Conservation (phyloP, 2,329 filamentous ascomycete genomes). For the Clarireedia monteithiana region DNA sequence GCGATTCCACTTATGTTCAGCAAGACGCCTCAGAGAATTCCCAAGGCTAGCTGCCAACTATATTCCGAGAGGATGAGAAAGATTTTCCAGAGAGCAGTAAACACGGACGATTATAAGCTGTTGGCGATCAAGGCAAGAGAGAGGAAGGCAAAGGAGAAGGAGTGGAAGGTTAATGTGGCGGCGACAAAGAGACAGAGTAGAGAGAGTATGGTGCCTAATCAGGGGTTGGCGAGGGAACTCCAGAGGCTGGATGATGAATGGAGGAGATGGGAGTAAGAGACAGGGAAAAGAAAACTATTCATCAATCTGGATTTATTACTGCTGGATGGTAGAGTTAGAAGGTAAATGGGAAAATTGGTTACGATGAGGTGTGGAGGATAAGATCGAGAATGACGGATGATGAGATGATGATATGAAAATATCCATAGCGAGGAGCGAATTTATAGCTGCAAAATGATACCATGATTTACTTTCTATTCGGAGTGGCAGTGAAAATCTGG, state of each 20-base stretch:
- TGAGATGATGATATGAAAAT: too few species aligned
- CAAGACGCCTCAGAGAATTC: constrained; percentile 47
- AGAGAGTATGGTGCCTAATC: constrained; percentile 7
- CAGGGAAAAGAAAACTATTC: neutral
- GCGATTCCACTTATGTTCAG: constrained; percentile 60
- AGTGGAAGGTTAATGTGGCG: constrained; percentile 18
- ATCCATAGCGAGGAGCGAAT: neutral
- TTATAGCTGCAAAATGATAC: too few species aligned
- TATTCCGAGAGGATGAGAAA: constrained; percentile 74
- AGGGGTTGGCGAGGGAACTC: constrained; percentile 32
- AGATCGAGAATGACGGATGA: too few species aligned
- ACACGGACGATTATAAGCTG: constrained; percentile 57
- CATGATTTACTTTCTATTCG: too few species aligned
- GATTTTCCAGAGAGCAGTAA: constrained; percentile 60
- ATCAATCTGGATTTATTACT: too few species aligned
- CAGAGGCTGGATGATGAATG: constrained; percentile 42
- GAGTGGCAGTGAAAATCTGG: too few species aligned
- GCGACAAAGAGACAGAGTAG: constrained; percentile 16
- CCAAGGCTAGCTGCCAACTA: constrained; percentile 61
- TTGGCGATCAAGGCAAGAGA: constrained; percentile 51
- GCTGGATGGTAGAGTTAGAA: neutral
- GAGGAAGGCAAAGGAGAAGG: constrained; percentile 33
- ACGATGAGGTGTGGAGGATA: constrained; percentile 2
- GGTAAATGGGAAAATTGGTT: neutral
- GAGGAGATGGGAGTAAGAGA: constrained; percentile 40